Conservation (phyloP, 2,329 filamentous ascomycete species). For the Sphaceloma murrayae region DNA sequence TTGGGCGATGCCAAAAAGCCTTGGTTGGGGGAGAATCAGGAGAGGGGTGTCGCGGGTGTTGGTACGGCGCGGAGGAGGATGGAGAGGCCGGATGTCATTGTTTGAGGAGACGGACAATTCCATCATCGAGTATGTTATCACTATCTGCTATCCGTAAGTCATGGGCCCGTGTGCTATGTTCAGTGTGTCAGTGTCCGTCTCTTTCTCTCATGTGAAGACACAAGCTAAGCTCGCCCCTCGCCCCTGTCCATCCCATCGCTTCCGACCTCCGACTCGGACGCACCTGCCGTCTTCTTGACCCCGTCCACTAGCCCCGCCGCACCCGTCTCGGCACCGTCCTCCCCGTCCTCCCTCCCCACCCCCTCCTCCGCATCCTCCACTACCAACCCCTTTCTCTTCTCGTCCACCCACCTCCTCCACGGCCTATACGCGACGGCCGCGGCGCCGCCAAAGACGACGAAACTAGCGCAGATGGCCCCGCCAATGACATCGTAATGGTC, state of each 20-base stretch:
- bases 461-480: constrained; percentile 75
- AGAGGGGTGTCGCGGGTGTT: constrained; percentile 65
- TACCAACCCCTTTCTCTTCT: constrained; percentile 15
- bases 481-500: constrained; percentile 82
- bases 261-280: neutral
- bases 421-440: constrained; percentile 69
- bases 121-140: no score
- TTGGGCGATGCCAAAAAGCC: constrained; percentile 88
- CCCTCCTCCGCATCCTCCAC: constrained; percentile 13
- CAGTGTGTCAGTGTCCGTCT: neutral
- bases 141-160: no score
- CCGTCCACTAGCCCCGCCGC: neutral
- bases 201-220: no score
- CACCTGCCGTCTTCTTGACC: neutral
- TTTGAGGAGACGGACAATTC: no score
- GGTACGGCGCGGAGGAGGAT: constrained; percentile 70
- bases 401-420: constrained; percentile 58
- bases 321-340: neutral
- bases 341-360: neutral
- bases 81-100: constrained; percentile 32
- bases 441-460: constrained; percentile 64
- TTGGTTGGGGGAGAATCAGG: constrained; percentile 84
- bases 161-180: no score
- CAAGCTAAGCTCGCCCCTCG: neutral
- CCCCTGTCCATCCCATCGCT: neutral